These are phyloP conservation scores for Penicillium thymicola DNA, from an alignment of 2,329 filamentous ascomycete genomes.

Conservation along the genomic window DNA sequence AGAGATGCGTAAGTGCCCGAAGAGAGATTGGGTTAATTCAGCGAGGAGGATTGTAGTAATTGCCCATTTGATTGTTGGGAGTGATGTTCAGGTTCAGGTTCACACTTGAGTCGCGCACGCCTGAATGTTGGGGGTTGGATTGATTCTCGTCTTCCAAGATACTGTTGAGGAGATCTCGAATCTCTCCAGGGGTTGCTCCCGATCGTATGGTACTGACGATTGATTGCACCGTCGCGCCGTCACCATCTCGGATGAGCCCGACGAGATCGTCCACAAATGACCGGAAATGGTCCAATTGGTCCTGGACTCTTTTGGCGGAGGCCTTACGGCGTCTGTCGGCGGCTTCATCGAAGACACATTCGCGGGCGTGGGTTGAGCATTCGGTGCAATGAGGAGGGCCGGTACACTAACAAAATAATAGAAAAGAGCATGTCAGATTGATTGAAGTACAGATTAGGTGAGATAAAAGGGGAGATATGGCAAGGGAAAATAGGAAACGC, in stretches of 20 bases:
- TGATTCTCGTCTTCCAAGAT: background rate
- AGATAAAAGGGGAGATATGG: background rate
- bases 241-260: constrained; percentile 22
- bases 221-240: constrained; percentile 19
- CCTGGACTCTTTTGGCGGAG: constrained; percentile 27
- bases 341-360: constrained; percentile 34
- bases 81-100: background rate
- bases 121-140: background rate
- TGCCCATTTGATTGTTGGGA: background rate
- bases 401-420: constrained; percentile 29
- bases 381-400: constrained; percentile 31
- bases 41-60: background rate
- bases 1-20: background rate
- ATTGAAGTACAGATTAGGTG: background rate
- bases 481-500: background rate
- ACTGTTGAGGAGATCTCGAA: constrained; percentile 12
- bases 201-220: constrained; percentile 29
- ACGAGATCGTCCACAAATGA: constrained; percentile 30
- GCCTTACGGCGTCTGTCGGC: constrained; percentile 39
- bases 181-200: constrained; percentile 18
- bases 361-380: constrained; percentile 32
- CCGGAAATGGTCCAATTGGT: constrained; percentile 29
- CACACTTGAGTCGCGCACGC: background rate
- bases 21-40: background rate
- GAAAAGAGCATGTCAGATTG: constrained; percentile 10